Evolutionary conservation across 2,329 filamentous ascomycete species (phyloP).

Genomic region (Cercospora brassicicola): DNA sequence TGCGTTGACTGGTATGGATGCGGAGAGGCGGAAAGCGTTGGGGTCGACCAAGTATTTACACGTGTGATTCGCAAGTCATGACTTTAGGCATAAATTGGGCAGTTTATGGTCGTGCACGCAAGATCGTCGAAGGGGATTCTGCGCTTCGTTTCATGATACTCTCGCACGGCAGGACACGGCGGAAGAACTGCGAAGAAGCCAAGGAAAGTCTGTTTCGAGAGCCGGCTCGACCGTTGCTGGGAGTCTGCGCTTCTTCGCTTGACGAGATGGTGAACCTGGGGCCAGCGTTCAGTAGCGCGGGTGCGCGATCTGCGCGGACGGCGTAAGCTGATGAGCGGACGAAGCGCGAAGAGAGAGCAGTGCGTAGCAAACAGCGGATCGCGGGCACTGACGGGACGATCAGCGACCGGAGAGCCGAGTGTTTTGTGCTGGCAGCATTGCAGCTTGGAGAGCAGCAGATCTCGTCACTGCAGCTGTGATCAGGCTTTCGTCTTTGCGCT

Average conservation of each 20-base stretch:
- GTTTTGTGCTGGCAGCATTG: no score
- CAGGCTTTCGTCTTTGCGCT: no score
- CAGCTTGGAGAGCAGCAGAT: no score
- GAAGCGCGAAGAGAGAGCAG: background rate
- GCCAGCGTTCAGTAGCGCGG: background rate
- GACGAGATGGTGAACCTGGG: background rate
- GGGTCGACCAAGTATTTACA: background rate
- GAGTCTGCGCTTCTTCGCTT: background rate
- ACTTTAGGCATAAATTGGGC: background rate
- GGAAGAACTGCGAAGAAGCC: background rate
- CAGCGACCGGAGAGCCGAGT: background rate
- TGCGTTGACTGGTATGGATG: background rate
- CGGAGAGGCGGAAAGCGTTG: background rate
- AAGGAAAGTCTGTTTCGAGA: background rate
- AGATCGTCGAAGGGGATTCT: background rate
- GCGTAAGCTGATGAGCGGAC: background rate
- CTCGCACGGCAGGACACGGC: background rate
- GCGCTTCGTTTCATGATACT: background rate
- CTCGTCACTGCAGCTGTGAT: no score
- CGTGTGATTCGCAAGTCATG: background rate
- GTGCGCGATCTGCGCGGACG: background rate
- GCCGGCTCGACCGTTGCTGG: background rate
- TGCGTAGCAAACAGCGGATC: background rate
- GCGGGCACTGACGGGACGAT: background rate
- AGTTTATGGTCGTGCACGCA: background rate